Base-by-base conservation (phyloP, 306 rosid species). In the Inga laurina region DNA sequence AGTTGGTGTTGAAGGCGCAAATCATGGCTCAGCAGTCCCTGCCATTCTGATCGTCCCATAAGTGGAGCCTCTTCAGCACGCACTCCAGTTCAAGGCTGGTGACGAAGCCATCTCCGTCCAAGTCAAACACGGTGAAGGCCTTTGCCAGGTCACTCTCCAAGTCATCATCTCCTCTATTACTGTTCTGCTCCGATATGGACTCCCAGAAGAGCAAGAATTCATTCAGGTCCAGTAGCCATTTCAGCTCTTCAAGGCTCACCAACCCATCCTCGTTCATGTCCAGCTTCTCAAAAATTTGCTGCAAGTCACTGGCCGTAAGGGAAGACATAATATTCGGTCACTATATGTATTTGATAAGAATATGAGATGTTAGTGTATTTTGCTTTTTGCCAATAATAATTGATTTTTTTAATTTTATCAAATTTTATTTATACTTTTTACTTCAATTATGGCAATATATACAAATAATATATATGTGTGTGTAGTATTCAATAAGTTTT, bases 101-200 rank as follows among this genome's bases (percentile, higher is more conserved):
- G 81, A 92, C 89, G 90, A 85, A 92, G 2, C 97, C 97, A 71
- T 92, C 97, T 0, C 87, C 93, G 30, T 92, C 90, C 75, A 86
- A 64, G 56, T 92, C 97, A 54, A 91, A 92, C 78, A 93, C 97
- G 52, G 64, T 14, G 85, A 93, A 93, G 3, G 97, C 95, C 87
- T 86, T 76, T 27, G 54, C 78, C 61, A 93, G 91, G 73, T 89
- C 97, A 0, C 18, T 5, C 8, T 69, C 79, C 71, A 65, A 39
- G 8, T 30, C 43, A 21, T 44, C 70, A 24, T 15, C 54, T 16
- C 82, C 75, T 12, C 62, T 52, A 5, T 7, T 32, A 32, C 35
- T 72, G 19, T 10, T 83, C 32, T 77, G 72, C 64, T 73, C 65
- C 41, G 79, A 82, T 27, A 90, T 88, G 54, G 92, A 87, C 5